Base-by-base conservation (phyloP, 371 early-diverging fungal species). In the Mucor velutinosus region DNA sequence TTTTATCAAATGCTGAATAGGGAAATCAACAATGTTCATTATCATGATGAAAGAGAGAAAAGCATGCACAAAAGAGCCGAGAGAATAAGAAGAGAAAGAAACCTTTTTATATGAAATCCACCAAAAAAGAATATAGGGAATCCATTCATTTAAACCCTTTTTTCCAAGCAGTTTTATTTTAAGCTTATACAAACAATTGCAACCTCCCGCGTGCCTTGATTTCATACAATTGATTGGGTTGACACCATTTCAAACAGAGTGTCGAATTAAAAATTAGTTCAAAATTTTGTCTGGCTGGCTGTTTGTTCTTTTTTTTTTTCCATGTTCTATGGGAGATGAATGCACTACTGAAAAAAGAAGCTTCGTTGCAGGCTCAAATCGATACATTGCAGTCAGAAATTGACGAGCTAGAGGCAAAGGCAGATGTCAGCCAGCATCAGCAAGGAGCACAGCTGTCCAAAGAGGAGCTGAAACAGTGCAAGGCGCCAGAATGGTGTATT, bases 401-500 rank as follows among this genome's bases (percentile, higher is more conserved):
- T 60, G 61, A 76, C 3, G 78, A 82, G 47, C 73, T 92, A n/a
- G 89, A 90, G 73, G 70, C 79, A 57, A 68, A 69, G 15, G 56
- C 71, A n/a, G 71, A 73, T 19, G 1, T 19, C 10, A 14, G 71
- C 75, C 12, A 25, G 5, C 51, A 27, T 19, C 51, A 27, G 29
- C 2, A 73, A 70, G 5, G 37, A 29, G 47, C 21, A 29, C 35
- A 67, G 19, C 33, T 25, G n/a, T 14, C 21, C 15, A 41, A 4
- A 5, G 58, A 79, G 72, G 92, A 92, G 67, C 74, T 91, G 78
- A 92, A 92, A 72, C 94, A 94, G 66, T 94, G 93, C 76, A 89
- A 91, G 69, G 94, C 95, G n/a, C 97, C 97, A 4, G 87, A 93
- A 71, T 95, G 94, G 93, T 95, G 95, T 76, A 88, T 96, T 25